Evolutionary conservation across 345 rosid species (phyloP), one percentile per base, ranked within the genome.

Genomic region (Turritis glabra): DNA sequence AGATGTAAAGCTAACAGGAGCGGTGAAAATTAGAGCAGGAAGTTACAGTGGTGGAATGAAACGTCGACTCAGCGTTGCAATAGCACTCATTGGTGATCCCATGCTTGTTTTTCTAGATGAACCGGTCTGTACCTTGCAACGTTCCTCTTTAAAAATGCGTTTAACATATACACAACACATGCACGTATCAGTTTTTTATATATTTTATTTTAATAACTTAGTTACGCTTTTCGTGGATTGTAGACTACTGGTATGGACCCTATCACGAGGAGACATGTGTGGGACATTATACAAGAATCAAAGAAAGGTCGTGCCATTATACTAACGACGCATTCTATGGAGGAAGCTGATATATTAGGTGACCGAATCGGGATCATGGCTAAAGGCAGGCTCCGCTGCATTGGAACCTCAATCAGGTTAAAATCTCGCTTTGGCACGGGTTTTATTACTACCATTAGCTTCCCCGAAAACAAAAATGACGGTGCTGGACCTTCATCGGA

Each of bases 191-290:
- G 9, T 9, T 10, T 50, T 22, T 48, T n/a, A n/a, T n/a, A n/a
- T n/a, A n/a, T 22, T 50, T 50, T 33, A 12, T 62, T 57, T 17
- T 30, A 1, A 35, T 21, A 15, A 19, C 15, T 51, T 8, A 48
- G 59, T 27, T 18, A 54, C 54, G 73, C 13, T 37, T 8, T 52
- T 4, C 26, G 29, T 72, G 53, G 57, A 53, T 48, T 69, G 43
- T 87, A 90, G 97, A 86, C 97, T 1, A 90, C 97, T 0, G 93
- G 99, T 4, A 91, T 94, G 97, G 96, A 90, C 81, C 99, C 99
- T 32, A 85, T 89, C 80, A 87, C 99, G 3, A 90, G 97, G 70
- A 85, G 97, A 86, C 97, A 91, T 71, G 97, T 90, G 18, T 90
- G 96, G 99, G 97, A 91, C 80, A 89, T 90, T 65, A 94, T 91